Conservation (phyloP, 2,329 filamentous ascomycete genomes). For the Alternaria novae-zelandiae region DNA sequence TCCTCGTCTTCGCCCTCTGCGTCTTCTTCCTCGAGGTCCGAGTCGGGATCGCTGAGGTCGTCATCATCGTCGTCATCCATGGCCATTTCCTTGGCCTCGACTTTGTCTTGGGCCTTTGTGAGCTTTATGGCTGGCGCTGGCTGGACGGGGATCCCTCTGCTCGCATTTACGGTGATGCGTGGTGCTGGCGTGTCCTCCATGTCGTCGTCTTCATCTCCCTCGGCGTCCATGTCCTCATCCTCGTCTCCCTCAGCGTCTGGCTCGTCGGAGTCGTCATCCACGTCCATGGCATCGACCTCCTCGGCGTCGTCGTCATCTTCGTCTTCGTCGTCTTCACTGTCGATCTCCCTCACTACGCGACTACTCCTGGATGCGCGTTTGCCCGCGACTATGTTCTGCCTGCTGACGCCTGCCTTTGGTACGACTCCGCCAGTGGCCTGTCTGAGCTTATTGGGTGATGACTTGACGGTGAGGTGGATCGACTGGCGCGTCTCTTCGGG, state of each 20-base stretch:
- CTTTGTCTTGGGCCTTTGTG: conserved; percentile 46
- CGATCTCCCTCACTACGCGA: conserved; percentile 49
- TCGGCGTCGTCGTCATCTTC: conserved; percentile 49
- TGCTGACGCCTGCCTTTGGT: conserved; percentile 40
- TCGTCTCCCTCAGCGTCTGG: conserved; percentile 45
- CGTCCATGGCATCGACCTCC: conserved; percentile 50
- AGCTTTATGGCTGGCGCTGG: conserved; percentile 42
- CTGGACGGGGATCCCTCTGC: conserved; percentile 41
- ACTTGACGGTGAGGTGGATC: conserved; percentile 58
- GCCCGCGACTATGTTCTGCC: conserved; percentile 46
- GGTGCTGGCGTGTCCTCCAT: conserved; percentile 43
- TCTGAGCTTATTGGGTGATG: conserved; percentile 56
- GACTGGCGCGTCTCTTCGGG: conserved; percentile 53
- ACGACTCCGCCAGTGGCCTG: conserved; percentile 52
- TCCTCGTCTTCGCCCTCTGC: conserved; percentile 56
- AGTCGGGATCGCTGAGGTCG: conserved; percentile 49
- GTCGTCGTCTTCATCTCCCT: conserved; percentile 49
- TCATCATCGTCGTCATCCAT: conserved; percentile 57
- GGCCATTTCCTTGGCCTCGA: conserved; percentile 59
- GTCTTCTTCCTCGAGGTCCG: conserved; percentile 53
- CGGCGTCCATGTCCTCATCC: conserved; percentile 49
- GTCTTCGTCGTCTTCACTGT: conserved; percentile 51
- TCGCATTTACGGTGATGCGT: conserved; percentile 31
- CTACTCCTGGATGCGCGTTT: conserved; percentile 49
- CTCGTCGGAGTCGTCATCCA: conserved; percentile 49